phyloP scores from a whole-genome alignment of 768 basidiomycete species.

The Phaeotremella skinneri region DNA sequence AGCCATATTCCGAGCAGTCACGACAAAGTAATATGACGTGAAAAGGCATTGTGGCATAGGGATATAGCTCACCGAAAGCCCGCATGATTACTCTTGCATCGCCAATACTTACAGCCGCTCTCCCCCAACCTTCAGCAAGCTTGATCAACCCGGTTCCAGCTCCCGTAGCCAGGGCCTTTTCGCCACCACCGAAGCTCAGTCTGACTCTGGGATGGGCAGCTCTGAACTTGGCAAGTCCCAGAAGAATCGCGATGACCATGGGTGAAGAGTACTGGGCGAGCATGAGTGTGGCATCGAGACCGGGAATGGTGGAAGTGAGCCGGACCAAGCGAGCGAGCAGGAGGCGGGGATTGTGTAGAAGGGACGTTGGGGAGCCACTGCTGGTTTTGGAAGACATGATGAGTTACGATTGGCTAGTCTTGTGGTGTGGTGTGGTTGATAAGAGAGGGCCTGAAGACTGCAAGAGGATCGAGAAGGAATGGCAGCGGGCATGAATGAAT shows the following conservation, averaged over 20 bases:
- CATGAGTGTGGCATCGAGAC: constrained; percentile 49
- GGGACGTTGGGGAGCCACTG: neutral
- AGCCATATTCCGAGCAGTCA: neutral
- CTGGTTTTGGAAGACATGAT: neutral
- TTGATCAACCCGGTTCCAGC: constrained; percentile 18
- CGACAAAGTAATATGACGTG: neutral
- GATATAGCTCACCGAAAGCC: constrained; percentile 38
- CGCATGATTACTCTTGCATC: constrained; percentile 50
- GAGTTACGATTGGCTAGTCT: neutral
- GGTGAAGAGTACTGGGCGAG: constrained; percentile 46
- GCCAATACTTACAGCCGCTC: constrained; percentile 34
- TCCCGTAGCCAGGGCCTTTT: constrained; percentile 3
- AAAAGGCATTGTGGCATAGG: neutral
- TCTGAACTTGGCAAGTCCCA: constrained; percentile 30
- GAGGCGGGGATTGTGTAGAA: neutral
- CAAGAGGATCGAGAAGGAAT: neutral
- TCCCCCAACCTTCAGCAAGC: constrained; percentile 34
- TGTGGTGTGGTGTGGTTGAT: neutral
- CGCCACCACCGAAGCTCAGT: neutral
- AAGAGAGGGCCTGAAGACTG: too few species aligned
- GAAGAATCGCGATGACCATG: constrained; percentile 41
- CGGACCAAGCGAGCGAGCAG: constrained; percentile 26
- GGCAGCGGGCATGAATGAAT: neutral
- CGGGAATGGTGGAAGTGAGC: constrained; percentile 39
- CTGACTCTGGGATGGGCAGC: constrained; percentile 13